Percentiles rank a stretch among this genome's conserved stretches.
phyloP scores from a whole-genome alignment of 768 basidiomycete genomes.

The Rhizopogon roseolus region DNA sequence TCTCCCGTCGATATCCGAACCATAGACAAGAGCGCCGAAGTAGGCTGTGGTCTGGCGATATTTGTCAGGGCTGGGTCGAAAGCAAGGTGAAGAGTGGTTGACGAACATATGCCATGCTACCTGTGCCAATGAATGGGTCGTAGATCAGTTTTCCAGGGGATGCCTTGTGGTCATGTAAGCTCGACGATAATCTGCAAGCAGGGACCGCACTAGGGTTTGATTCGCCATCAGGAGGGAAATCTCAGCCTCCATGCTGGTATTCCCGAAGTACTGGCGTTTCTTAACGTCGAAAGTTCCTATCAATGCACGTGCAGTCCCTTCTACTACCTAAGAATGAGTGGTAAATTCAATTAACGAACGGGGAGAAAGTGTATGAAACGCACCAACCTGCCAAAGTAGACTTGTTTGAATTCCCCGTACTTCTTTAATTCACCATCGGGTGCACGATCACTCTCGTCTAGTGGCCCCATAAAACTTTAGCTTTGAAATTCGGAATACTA shows the following conservation, averaged over 20 bases:
- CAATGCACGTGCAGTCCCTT: constrained; percentile 65
- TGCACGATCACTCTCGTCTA: constrained; percentile 50
- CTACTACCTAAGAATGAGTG: constrained; percentile 38
- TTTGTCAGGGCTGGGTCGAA: neutral
- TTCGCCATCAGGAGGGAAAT: constrained; percentile 96
- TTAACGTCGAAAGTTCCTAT: constrained; percentile 80
- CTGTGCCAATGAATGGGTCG: constrained; percentile 94
- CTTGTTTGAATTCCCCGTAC: constrained; percentile 63
- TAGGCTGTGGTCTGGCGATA: constrained; percentile 67
- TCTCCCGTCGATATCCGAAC: constrained; percentile 95
- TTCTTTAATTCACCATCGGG: constrained; percentile 48
- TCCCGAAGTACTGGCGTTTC: constrained; percentile 86
- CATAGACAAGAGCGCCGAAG: constrained; percentile 84
- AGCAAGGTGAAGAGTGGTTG: neutral
- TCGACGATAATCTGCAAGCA: neutral
- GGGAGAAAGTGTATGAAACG: constrained; percentile 21
- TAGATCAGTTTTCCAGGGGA: constrained; percentile 88
- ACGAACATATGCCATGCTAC: constrained; percentile 83
- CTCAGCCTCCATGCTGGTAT: constrained; percentile 97
- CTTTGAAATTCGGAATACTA: neutral
- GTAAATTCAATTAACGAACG: neutral
- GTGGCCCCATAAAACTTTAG: neutral
- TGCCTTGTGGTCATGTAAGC: constrained; percentile 44
- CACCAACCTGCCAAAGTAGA: constrained; percentile 88
- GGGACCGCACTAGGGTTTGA: constrained; percentile 70